Percentiles rank a stretch among this genome's conserved stretches.
Conservation (phyloP, 768 basidiomycete genomes). For the Suillus bovinus region DNA sequence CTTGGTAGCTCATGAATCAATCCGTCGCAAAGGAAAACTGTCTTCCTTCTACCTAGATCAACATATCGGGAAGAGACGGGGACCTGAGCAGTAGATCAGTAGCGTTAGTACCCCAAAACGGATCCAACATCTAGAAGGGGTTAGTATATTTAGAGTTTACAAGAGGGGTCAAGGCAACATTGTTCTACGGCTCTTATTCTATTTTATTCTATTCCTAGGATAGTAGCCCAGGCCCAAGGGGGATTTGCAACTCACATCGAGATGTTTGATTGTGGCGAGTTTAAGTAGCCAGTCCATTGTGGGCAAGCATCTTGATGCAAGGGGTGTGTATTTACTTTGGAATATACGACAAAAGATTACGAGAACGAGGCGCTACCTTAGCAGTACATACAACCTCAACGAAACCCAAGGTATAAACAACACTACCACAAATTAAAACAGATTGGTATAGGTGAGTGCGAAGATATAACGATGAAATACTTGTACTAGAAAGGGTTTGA, state of each 20-base stretch:
- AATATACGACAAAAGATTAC: conserved; percentile 17
- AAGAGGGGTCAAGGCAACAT: too few relatives aligned
- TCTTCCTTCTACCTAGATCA: too few relatives aligned
- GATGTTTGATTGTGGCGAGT: background rate
- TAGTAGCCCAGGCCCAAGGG: background rate
- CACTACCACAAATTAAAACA: conserved; percentile 22
- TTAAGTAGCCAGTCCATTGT: background rate
- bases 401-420: conserved; percentile 25
- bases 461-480: conserved; percentile 17
- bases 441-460: conserved; percentile 24
- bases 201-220: too few relatives aligned
- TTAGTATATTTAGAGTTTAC: too few relatives aligned
- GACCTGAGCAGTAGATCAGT: too few relatives aligned
- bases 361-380: conserved; percentile 17
- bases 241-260: background rate
- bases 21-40: too few relatives aligned
- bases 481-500: conserved; percentile 10
- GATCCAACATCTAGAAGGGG: too few relatives aligned
- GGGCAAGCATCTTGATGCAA: background rate
- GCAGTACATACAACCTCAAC: conserved; percentile 17
- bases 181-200: too few relatives aligned
- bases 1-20: too few relatives aligned
- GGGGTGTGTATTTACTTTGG: conserved; percentile 6
- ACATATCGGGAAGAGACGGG: too few relatives aligned
- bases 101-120: too few relatives aligned